Evolutionary conservation across 495 filamentous ascomycete species (phyloP).

Genomic region (Chaetomium fimeti): DNA sequence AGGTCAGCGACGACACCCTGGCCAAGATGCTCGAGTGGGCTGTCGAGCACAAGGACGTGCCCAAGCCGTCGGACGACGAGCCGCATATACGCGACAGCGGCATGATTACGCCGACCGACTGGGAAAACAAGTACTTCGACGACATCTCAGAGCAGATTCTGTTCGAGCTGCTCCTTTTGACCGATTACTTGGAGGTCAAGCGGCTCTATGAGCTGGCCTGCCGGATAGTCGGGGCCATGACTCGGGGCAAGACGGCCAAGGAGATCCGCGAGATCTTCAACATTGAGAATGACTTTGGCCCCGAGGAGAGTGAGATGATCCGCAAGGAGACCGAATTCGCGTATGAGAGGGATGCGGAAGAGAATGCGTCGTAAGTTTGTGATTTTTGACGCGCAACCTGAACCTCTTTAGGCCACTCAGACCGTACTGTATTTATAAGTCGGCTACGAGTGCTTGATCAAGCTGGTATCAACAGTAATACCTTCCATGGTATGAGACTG

Average conservation of each 20-base stretch:
- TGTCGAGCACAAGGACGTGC: not conserved
- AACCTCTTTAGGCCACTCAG: too few species aligned
- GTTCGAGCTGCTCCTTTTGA: not conserved
- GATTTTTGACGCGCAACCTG: too few species aligned
- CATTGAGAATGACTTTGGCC: constrained; percentile 5
- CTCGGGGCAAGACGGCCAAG: not conserved
- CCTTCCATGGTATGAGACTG: too few species aligned
- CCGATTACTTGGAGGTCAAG: constrained; percentile 18
- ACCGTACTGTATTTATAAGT: too few species aligned
- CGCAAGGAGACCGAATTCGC: not conserved
- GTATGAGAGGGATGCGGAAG: not conserved
- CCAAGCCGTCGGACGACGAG: not conserved
- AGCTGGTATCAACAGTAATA: too few species aligned
- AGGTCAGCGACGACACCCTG: not conserved
- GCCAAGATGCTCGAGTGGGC: not conserved
- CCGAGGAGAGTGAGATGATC: constrained; percentile 1
- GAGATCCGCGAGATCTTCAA: constrained; percentile 7
- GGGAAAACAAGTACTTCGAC: constrained; percentile 2
- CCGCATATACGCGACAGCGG: not conserved
- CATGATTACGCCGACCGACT: not conserved
- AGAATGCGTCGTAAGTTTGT: not conserved
- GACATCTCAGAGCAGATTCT: not conserved
- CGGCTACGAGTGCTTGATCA: too few species aligned
- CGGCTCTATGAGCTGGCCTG: not conserved
- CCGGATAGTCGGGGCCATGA: constrained; percentile 7